A percentile compares a stretch with the other conserved stretches of the same genome.
These are phyloP conservation scores for Cladosporium sp. DNA, from an alignment of 2,329 filamentous ascomycete species.

Conservation along the genomic window DNA sequence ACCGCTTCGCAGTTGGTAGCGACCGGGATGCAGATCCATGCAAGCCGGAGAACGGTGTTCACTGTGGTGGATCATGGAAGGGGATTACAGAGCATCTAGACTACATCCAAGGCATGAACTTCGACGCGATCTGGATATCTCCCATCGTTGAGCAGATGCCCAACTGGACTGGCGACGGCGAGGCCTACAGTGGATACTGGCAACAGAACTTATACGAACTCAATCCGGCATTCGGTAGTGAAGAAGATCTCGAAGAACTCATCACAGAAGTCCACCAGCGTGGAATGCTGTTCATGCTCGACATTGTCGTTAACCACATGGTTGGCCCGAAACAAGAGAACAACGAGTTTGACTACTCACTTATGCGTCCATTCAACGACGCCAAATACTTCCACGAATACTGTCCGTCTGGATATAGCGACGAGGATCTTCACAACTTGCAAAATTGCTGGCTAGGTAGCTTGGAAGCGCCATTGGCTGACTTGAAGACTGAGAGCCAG, in stretches of 20 bases:
- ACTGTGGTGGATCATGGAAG: constrained; percentile 35
- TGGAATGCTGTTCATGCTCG: constrained; percentile 45
- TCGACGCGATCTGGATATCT: constrained; percentile 30
- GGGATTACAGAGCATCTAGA: constrained; percentile 35
- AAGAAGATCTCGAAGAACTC: constrained; percentile 38
- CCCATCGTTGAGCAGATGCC: constrained; percentile 30
- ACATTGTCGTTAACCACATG: constrained; percentile 41
- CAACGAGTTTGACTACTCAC: constrained; percentile 16
- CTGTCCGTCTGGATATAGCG: constrained; percentile 51
- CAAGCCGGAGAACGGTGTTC: constrained; percentile 30
- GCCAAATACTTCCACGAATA: constrained; percentile 44
- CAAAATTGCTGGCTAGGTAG: constrained; percentile 47
- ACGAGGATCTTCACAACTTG: constrained; percentile 30
- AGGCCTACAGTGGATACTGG: constrained; percentile 42
- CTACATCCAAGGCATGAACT: constrained; percentile 43
- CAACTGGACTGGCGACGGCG: constrained; percentile 31
- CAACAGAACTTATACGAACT: constrained; percentile 39
- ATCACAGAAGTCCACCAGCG: constrained; percentile 38
- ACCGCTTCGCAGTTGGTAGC: constrained; percentile 50
- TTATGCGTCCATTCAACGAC: constrained; percentile 34
- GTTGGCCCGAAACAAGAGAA: constrained; percentile 22
- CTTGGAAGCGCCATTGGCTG: constrained; percentile 39
- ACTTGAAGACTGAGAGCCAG: constrained; percentile 39
- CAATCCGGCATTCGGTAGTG: constrained; percentile 42
- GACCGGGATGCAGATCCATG: constrained; percentile 45